These are phyloP conservation scores for Elongisporangium senticosum DNA, from an alignment of 352 stramenopile genomes.

Conservation along the genomic window DNA sequence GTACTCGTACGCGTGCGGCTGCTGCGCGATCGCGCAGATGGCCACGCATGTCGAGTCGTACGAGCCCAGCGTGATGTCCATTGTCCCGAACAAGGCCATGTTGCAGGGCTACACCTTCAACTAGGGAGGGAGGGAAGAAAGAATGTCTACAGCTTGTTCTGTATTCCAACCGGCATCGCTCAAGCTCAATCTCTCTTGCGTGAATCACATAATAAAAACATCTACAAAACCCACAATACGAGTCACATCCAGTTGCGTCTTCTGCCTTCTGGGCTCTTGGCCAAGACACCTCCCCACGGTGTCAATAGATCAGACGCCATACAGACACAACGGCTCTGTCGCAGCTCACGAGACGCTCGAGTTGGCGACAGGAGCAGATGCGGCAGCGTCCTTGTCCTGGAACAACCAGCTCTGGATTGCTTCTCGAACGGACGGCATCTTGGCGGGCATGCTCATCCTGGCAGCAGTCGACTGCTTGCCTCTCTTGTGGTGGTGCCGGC, in stretches of 20 bases:
- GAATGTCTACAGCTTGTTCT: no score
- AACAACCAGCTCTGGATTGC: neutral
- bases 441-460: neutral
- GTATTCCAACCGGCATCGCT: neutral
- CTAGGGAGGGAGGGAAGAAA: neutral
- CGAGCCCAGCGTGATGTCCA: constrained; percentile 18
- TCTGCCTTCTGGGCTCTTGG: neutral
- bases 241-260: neutral
- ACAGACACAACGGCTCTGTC: neutral
- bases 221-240: neutral
- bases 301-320: neutral
- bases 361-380: neutral
- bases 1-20: constrained; percentile 27
- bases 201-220: neutral
- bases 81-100: constrained; percentile 23
- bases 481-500: neutral
- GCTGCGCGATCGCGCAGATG: constrained; percentile 46
- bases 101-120: constrained; percentile 38
- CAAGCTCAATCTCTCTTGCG: neutral
- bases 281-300: neutral
- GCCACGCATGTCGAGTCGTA: constrained; percentile 42
- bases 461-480: neutral
- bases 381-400: neutral
- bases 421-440: neutral
- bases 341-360: neutral